These are phyloP conservation scores for Lactarius trivialis DNA, from an alignment of 768 basidiomycete species.

Conservation along the genomic window DNA sequence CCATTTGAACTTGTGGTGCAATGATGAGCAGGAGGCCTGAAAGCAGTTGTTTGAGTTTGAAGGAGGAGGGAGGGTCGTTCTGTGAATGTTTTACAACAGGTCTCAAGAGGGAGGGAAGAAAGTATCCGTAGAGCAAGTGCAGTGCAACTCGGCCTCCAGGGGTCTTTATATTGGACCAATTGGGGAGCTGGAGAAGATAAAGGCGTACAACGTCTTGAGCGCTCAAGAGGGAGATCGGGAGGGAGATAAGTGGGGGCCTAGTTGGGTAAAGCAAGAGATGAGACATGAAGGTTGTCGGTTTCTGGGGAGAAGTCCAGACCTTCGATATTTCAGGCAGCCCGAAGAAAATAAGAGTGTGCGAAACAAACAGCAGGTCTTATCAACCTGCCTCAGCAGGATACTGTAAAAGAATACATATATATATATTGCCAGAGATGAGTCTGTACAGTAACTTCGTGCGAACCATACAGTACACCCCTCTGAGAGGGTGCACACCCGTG, in stretches of 20 bases:
- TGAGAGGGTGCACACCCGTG: no score
- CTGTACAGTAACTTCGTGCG: conserved; percentile 12
- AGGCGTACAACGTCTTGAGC: conserved; percentile 16
- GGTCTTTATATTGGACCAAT: no score
- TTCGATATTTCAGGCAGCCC: conserved; percentile 9
- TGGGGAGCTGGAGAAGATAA: conserved; percentile 2
- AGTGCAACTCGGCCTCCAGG: no score
- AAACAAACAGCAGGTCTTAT: conserved; percentile 17
- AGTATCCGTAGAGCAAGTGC: no score
- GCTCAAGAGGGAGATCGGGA: conserved; percentile 20
- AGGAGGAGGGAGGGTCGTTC: no score
- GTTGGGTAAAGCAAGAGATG: conserved; percentile 20
- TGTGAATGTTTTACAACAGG: no score
- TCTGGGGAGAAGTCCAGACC: conserved; percentile 20
- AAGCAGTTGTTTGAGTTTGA: no score
- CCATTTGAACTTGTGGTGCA: no score
- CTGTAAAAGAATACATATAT: conserved; percentile 6
- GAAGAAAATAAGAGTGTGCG: conserved; percentile 7
- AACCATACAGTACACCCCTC: no score
- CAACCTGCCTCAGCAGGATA: conserved; percentile 14
- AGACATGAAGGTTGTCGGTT: conserved; percentile 21
- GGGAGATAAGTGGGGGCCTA: conserved; percentile 20
- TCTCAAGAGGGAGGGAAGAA: no score
- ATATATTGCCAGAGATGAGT: conserved; percentile 9
- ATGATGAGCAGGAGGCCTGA: no score